A percentile compares a stretch with the other conserved stretches of the same genome.
Conservation (phyloP, 2,329 filamentous ascomycete genomes). For the Penicillium digitatum region DNA sequence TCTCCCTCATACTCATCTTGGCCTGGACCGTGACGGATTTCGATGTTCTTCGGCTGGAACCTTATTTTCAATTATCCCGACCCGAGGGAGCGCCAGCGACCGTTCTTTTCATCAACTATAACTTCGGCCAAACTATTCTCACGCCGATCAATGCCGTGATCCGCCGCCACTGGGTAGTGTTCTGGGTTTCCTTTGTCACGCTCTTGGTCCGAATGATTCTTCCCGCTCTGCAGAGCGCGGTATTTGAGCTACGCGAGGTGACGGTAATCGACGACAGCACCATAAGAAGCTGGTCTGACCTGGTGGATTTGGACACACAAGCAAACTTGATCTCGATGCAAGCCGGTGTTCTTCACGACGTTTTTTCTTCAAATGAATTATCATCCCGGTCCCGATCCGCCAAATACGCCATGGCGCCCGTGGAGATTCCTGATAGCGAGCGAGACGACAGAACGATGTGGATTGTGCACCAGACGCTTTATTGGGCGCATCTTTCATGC, state of each 20-base stretch:
- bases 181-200: conserved; percentile 32
- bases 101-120: conserved; percentile 37
- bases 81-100: conserved; percentile 33
- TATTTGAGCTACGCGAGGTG: conserved; percentile 32
- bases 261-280: conserved; percentile 17
- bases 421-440: conserved; percentile 28
- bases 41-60: conserved; percentile 49
- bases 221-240: conserved; percentile 31
- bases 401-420: conserved; percentile 31
- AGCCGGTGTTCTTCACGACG: conserved; percentile 20
- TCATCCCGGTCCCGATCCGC: conserved; percentile 26
- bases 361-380: conserved; percentile 16
- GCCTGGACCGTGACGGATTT: conserved; percentile 50
- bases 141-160: conserved; percentile 32
- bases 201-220: conserved; percentile 33
- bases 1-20: conserved; percentile 46
- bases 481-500: conserved; percentile 30
- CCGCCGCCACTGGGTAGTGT: conserved; percentile 32
- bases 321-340: conserved; percentile 31
- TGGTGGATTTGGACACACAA: conserved; percentile 29
- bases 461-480: conserved; percentile 33
- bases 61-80: conserved; percentile 44
- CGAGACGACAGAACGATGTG: conserved; percentile 27
- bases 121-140: conserved; percentile 36
- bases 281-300: conserved; percentile 29